These are phyloP conservation scores for Eragrostis tef DNA, from an alignment of 202 grass and related monocot genomes.

Conservation along the genomic window DNA sequence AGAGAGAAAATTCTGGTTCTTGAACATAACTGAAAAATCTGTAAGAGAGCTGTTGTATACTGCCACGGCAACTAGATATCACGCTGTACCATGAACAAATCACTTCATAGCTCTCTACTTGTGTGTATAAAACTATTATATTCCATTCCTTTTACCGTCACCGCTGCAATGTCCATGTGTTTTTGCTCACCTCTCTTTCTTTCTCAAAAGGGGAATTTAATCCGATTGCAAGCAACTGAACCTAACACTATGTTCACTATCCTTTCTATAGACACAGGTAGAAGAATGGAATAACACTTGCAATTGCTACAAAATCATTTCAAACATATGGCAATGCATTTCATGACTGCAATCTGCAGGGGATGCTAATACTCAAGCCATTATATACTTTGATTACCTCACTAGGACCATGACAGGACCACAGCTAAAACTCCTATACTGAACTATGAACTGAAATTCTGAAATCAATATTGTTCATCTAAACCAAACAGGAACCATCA, in stretches of 20 bases:
- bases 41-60: neutral
- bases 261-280: neutral
- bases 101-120: no score
- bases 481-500: neutral
- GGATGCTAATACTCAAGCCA: neutral
- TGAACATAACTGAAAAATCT: slow-evolving; percentile 24
- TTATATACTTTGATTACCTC: neutral
- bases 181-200: neutral
- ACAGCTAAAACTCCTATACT: neutral
- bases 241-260: neutral
- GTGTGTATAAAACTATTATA: no score
- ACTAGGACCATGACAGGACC: neutral
- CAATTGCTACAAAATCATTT: neutral
- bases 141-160: neutral
- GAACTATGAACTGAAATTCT: slow-evolving; percentile 19
- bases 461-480: slow-evolving; percentile 4
- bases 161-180: neutral
- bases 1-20: neutral
- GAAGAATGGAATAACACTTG: neutral
- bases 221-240: neutral
- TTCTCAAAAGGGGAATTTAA: neutral
- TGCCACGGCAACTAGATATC: neutral
- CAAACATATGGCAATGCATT: neutral
- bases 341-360: neutral
- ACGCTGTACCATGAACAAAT: neutral